These are phyloP conservation scores for Epichloe typhina DNA, from an alignment of 2,329 filamentous ascomycete genomes.

Conservation along the genomic window DNA sequence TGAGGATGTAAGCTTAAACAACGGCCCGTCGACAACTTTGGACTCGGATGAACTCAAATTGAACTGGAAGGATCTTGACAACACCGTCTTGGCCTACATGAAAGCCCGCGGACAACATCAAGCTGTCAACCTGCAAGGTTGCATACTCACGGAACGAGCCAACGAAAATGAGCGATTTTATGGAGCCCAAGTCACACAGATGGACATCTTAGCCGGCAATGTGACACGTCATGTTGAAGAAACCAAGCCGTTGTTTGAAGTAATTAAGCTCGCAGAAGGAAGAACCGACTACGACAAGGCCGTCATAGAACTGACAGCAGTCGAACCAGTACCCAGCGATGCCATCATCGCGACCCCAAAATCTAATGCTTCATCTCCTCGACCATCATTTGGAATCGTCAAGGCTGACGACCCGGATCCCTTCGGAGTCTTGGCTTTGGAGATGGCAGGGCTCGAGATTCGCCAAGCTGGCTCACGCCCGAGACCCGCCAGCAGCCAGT, in stretches of 20 bases:
- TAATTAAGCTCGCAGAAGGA: constrained; percentile 79
- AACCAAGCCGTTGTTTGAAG: constrained; percentile 55
- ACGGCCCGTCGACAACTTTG: constrained; percentile 55
- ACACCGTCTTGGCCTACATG: constrained; percentile 44
- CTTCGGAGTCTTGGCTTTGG: constrained; percentile 80
- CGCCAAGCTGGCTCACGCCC: constrained; percentile 65
- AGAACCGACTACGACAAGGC: constrained; percentile 59
- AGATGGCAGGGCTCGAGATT: constrained; percentile 80
- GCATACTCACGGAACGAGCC: constrained; percentile 39
- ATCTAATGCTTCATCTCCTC: constrained; percentile 23
- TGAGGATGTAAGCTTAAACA: constrained; percentile 62
- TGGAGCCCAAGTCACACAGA: constrained; percentile 32
- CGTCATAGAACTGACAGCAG: constrained; percentile 50
- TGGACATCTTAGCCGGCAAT: constrained; percentile 45
- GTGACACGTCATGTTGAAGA: constrained; percentile 41
- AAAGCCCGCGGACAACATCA: constrained; percentile 45
- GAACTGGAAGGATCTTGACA: constrained; percentile 37
- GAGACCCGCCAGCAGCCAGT: constrained; percentile 63
- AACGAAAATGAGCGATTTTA: constrained; percentile 52
- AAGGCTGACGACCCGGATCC: constrained; percentile 76
- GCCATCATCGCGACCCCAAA: constrained; percentile 39
- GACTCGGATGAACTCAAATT: constrained; percentile 39
- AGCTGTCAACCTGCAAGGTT: constrained; percentile 41
- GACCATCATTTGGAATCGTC: constrained; percentile 60
- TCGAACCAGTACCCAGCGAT: constrained; percentile 64